These are phyloP conservation scores for Eucalyptus shirleyi DNA, from an alignment of 345 rosid species.

Conservation along the genomic window DNA sequence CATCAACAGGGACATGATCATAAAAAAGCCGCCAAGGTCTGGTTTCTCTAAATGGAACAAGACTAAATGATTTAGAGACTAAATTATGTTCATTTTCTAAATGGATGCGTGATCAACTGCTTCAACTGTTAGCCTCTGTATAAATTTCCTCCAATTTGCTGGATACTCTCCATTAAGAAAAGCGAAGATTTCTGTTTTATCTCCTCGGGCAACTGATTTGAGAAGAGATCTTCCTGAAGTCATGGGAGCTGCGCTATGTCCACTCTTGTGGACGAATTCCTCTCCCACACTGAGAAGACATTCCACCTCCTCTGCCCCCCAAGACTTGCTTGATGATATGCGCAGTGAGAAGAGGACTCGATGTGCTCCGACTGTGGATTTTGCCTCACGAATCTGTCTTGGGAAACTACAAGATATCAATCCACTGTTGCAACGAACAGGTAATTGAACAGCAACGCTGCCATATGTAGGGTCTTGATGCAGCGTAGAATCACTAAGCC, in stretches of 20 bases:
- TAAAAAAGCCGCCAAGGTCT: neutral
- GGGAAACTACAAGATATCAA: neutral
- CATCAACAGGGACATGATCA: neutral
- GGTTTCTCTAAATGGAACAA: neutral
- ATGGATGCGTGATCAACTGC: neutral
- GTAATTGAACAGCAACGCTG: neutral
- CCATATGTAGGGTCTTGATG: neutral
- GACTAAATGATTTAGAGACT: neutral
- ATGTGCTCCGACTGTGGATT: neutral
- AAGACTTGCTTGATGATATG: neutral
- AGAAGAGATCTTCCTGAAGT: constrained; percentile 7
- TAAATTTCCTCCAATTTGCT: neutral
- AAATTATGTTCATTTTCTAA: neutral
- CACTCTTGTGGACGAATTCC: neutral
- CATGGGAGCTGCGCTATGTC: neutral
- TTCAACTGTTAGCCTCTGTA: neutral
- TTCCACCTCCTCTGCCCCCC: neutral
- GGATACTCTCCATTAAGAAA: neutral
- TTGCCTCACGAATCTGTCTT: neutral
- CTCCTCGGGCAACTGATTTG: constrained; percentile 1
- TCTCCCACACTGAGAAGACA: neutral
- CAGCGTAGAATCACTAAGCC: neutral
- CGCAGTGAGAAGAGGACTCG: neutral
- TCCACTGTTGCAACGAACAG: neutral
- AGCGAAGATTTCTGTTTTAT: neutral